phyloP scores from a whole-genome alignment of 176 grass and related monocot species.

The Phragmites australis region DNA sequence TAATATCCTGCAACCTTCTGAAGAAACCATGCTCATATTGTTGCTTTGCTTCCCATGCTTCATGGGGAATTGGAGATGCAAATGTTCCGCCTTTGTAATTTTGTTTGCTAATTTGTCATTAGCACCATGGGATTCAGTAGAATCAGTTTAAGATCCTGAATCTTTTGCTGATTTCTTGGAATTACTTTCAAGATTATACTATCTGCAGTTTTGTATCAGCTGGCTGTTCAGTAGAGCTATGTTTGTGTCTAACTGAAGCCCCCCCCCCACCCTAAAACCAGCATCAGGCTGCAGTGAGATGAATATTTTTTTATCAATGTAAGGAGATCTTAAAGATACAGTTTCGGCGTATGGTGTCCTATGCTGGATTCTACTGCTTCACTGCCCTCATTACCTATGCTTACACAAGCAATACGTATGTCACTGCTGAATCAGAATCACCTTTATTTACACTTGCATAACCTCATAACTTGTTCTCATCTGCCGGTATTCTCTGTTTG shows the following conservation, averaged over 20 bases:
- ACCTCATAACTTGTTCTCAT: conserved; percentile 11
- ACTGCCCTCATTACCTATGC: conserved; percentile 67
- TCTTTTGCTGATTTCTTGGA: neutral
- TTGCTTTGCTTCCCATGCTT: neutral
- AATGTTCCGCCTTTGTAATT: neutral
- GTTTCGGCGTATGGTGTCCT: conserved; percentile 58
- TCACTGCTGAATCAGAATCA: neutral
- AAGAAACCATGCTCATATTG: neutral
- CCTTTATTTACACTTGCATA: neutral
- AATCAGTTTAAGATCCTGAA: neutral
- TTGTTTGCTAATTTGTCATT: neutral
- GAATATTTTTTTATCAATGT: conserved; percentile 58
- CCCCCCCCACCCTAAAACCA: neutral
- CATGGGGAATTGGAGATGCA: neutral
- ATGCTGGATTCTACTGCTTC: conserved; percentile 84
- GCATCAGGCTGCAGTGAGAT: conserved; percentile 27
- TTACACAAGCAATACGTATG: conserved; percentile 67
- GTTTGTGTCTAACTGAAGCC: neutral
- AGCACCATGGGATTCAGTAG: neutral
- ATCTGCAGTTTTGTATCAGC: too few species aligned
- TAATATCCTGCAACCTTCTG: neutral
- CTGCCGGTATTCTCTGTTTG: neutral
- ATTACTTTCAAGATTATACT: neutral
- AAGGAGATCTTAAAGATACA: conserved; percentile 77
- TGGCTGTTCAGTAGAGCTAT: neutral